Evolutionary conservation across 2,329 filamentous ascomycete species (phyloP).

Genomic region (Botrytis cinerea): DNA sequence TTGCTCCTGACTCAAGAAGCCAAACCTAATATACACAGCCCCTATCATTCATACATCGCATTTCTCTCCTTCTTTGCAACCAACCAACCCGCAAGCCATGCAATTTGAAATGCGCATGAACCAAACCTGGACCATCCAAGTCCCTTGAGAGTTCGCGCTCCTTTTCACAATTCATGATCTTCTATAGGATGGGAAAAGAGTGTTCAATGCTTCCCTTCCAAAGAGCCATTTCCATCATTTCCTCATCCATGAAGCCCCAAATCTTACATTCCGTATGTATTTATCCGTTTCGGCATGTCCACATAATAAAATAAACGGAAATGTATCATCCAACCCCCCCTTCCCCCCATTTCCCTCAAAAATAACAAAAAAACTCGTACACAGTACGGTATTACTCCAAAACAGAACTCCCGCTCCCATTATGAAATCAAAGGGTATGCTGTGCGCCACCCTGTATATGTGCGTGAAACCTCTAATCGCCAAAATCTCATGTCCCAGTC

Average conservation of each 20-base stretch:
- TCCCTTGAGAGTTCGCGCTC: neutral
- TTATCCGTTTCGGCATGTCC: neutral
- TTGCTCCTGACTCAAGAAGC: neutral
- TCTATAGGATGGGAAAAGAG: neutral
- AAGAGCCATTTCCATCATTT: neutral
- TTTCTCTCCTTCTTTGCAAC: neutral
- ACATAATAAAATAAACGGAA: neutral
- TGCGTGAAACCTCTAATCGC: slow-evolving; percentile 10
- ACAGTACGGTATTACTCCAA: slow-evolving; percentile 3
- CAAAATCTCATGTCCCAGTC: neutral
- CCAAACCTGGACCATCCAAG: neutral
- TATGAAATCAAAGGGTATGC: slow-evolving; percentile 14
- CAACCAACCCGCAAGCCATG: neutral
- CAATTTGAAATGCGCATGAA: neutral
- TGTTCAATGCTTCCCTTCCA: neutral
- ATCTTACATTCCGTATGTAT: neutral
- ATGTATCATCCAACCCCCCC: neutral
- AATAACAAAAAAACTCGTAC: slow-evolving; percentile 34
- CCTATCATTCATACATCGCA: neutral
- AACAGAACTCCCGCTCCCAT: slow-evolving; percentile 12
- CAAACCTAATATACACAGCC: slow-evolving; percentile 9
- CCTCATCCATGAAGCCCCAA: neutral
- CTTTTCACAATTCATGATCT: neutral
- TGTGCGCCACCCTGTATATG: slow-evolving; percentile 18
- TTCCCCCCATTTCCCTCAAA: neutral